Evolutionary conservation across 176 grass and related monocot genomes (phyloP), one percentile per base, ranked within the genome.

Genomic region (Avena eriantha): DNA sequence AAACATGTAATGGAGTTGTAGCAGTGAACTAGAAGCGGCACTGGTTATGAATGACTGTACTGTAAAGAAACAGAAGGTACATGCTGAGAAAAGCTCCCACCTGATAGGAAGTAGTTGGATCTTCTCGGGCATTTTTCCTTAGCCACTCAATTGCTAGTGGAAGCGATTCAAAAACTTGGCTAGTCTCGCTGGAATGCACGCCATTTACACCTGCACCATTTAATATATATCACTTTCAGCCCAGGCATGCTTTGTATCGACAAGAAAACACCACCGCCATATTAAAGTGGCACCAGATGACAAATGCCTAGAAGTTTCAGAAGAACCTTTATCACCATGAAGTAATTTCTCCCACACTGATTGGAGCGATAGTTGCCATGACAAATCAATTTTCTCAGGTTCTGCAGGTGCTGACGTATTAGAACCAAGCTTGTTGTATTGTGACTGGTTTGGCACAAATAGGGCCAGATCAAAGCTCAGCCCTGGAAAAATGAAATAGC

Each of bases 371-470:
- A 94, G 65, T 55, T 99, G 97, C 94, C 94, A 99, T 73, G 97
- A 94, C 53, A 99, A 79, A 89, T 99, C 94, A 78, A 96, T 88
- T 86, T 94, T 31, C 66, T 96, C 88, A 76, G 94, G 92, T 69
- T 93, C 94, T 46, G 90, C 80, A 76, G 94, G 94, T 80, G 94
- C 78, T 73, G 92, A 90, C 73, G 83, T 73, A 55, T 91, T 90
- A 77, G 92, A 90, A 81, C 92, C 92, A 78, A 99, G 88, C 83
- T 99, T 99, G 60, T 94, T 93, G 87, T 89, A 89, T 83, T 91
- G 90, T 57, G 97, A 99, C 60, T 94, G 93, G 82, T 99, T 99
- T 73, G 97, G 97, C 83, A 94, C 94, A 92, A 99, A 99, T 48
- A 99, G 45, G 12, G 94, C 97, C 80, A 93, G 65, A 39, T 93